Base-by-base conservation (phyloP, 148 eudicot genomes). In the Diospyros lotus region DNA sequence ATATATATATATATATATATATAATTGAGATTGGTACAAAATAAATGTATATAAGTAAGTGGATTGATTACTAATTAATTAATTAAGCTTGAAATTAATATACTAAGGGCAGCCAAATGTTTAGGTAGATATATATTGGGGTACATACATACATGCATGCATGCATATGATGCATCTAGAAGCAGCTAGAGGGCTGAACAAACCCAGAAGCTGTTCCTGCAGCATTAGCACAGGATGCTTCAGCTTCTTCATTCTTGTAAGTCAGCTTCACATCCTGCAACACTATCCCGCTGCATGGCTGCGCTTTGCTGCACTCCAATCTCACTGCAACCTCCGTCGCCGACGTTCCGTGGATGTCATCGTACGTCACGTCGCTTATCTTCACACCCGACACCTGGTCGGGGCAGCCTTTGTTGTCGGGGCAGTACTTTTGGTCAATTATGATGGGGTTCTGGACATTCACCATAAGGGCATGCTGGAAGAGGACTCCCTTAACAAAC, bases 371-470 rank as follows among this genome's bases (percentile, higher is more conserved):
- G 38, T 84, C 76, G 11, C 75, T 75, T 2, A 89, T 87, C 39
- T 87, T 77, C 46, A 86, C 86, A 3, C 83, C 79, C 5, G 93
- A 87, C 66, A 81, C 80, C 61, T 77, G 69, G 41, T 45, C 64
- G 38, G 80, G 77, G 83, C 90, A 84, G 43, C 56, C 52, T 14
- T 64, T 5, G 7, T 78, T 39, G 4, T 73, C 18, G 0, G 90
- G 90, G 67, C 92, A 89, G 46, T 89, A 89, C 11, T 80, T 76
- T 64, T 87, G 89, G 61, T 89, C 90, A 11, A 89, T 87, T 5
- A 89, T 74, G 43, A 89, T 77, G 6, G 93, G 93, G 66, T 89
- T 83, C 9, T 56, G 52, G 67, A 85, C 93, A 38, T 87, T 80
- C 3, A 17, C 63, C 90, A 89, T 89, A 2, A 45, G 72, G 38